Percentiles rank a stretch among this genome's conserved stretches.
These are phyloP conservation scores for Phytophthora sojae DNA, from an alignment of 352 stramenopile genomes.

Conservation along the genomic window DNA sequence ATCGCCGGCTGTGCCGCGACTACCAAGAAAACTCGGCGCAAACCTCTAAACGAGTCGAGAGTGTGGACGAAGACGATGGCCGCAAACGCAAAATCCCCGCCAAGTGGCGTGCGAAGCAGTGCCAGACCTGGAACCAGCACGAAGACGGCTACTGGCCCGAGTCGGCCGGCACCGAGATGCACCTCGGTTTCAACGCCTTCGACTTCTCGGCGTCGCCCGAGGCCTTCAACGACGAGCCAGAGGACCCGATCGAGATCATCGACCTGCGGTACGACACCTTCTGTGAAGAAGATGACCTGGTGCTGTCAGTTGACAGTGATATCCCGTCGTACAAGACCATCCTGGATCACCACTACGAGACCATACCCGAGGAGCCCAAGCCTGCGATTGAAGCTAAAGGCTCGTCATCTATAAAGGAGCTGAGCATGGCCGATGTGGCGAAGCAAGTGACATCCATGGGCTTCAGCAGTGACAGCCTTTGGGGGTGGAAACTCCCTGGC, in stretches of 20 bases:
- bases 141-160: constrained; percentile 31
- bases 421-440: constrained; percentile 2
- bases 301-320: neutral
- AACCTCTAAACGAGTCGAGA: constrained; percentile 1
- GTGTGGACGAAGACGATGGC: constrained; percentile 28
- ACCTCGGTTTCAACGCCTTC: constrained; percentile 45
- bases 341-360: neutral
- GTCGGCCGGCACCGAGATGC: constrained; percentile 24
- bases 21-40: constrained; percentile 11
- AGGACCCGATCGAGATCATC: neutral
- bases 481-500: constrained; percentile 32
- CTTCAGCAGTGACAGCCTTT: constrained; percentile 32
- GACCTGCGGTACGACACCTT: neutral
- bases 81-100: constrained; percentile 46
- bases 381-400: neutral
- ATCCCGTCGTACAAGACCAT: neutral
- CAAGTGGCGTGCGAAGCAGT: constrained; percentile 28
- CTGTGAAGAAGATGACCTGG: neutral
- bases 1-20: constrained; percentile 39
- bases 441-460: constrained; percentile 10
- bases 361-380: neutral
- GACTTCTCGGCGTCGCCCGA: constrained; percentile 44
- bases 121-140: constrained; percentile 12
- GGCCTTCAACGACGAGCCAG: constrained; percentile 27
- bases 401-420: neutral